phyloP scores from a whole-genome alignment of 345 rosid genomes.

The Eucalyptus regnans region DNA sequence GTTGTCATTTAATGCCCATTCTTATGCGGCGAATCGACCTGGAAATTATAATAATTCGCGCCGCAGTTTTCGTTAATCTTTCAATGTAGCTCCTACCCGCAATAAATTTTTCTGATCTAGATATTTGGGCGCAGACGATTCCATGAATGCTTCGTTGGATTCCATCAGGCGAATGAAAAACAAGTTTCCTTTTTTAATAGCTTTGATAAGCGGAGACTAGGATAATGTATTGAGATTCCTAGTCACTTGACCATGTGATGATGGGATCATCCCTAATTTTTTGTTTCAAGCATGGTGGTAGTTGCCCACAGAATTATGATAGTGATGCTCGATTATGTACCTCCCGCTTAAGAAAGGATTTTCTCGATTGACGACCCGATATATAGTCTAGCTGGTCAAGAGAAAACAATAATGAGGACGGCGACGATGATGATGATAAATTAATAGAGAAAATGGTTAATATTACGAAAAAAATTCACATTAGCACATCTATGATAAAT shows the following conservation, averaged over 20 bases:
- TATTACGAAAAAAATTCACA: fast-evolving
- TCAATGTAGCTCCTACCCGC: not conserved
- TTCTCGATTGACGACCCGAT: not conserved
- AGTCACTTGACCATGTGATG: not conserved
- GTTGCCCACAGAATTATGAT: not conserved
- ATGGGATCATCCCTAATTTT: not conserved
- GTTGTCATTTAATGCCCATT: not conserved
- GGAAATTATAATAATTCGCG: not conserved
- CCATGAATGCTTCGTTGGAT: not conserved
- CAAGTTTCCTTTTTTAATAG: not conserved
- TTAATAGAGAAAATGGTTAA: not conserved
- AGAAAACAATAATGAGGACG: not conserved
- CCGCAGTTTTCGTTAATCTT: not conserved
- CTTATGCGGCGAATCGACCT: not conserved
- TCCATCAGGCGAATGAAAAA: not conserved
- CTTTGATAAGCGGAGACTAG: not conserved
- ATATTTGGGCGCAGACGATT: not conserved
- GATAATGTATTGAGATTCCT: not conserved
- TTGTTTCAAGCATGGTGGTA: not conserved
- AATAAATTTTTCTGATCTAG: not conserved
- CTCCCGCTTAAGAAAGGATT: not conserved
- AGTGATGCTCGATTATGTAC: not conserved
- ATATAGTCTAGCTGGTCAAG: not conserved
- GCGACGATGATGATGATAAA: fast-evolving
- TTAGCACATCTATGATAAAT: too few relatives aligned